Base-by-base conservation (phyloP, 2,329 filamentous ascomycete species). In the Pyrenochaeta sp. region DNA sequence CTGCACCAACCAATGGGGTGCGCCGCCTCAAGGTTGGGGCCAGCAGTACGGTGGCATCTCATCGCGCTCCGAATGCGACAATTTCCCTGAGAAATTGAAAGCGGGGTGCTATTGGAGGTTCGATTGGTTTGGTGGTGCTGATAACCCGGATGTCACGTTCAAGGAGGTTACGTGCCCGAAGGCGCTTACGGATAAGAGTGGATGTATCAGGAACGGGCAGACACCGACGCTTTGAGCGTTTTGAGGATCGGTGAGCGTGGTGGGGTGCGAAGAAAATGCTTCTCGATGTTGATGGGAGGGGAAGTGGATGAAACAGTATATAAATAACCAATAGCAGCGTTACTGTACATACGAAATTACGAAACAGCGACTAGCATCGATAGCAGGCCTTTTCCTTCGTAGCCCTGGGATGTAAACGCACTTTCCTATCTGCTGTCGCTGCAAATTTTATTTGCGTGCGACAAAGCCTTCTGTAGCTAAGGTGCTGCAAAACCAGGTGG, bases 101-200 rank as follows among this genome's bases (percentile, higher is more conserved):
- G 56, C 72, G 3, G 75, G 74, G 1, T 77, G 75, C 58, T 61
- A 72, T n/a, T 77, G 73, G 73, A 61, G 75, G 25, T 77, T 77
- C 39, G 74, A 77, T 47, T 77, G 73, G 71, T 77, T 77, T 40
- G 58, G 61, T 62, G 66, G 66, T 25, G 69, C 73, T 1, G 71
- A 77, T 52, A 77, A 76, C 56, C 74, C 75, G 0, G 62, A 64
- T 50, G 72, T 76, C 7, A 66, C 59, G 4, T 77, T 73, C 49
- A 67, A 72, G 62, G 63, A 72, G 57, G 72, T 77, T 19, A 71
- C 68, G 2, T 77, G 75, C 54, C 75, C 75, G n/a, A 64, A 61
- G 43, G 66, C 55, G 39, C 37, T 77, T 44, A 77, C 74, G 1
- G 66, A 71, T 47, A 72, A 62, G 65, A 68, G 66, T 34, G 67